These are phyloP conservation scores for Ophiostoma piceae DNA, from an alignment of 2,329 filamentous ascomycete species.

Conservation along the genomic window DNA sequence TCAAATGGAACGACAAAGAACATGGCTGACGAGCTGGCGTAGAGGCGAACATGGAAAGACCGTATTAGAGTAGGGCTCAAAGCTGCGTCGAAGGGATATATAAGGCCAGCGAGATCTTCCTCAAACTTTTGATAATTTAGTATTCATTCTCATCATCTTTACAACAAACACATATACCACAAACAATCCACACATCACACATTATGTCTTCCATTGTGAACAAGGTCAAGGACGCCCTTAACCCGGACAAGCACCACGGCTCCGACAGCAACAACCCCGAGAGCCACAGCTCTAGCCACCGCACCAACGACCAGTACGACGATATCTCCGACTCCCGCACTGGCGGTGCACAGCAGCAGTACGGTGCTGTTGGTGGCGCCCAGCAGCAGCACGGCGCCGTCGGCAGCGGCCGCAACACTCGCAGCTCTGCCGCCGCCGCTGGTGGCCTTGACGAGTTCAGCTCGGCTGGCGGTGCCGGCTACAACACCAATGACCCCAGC, in stretches of 20 bases:
- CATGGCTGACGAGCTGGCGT: not conserved
- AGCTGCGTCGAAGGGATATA: not conserved
- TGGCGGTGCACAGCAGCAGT: constrained; percentile 14
- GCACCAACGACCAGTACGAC: constrained; percentile 26
- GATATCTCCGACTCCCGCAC: constrained; percentile 28
- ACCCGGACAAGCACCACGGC: constrained; percentile 32
- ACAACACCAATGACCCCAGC: constrained; percentile 31
- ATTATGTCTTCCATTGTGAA: constrained; percentile 55
- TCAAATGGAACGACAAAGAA: not conserved
- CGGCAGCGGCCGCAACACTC: constrained; percentile 25
- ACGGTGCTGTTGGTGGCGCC: constrained; percentile 15
- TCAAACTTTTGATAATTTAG: too few relatives aligned
- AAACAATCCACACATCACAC: constrained; percentile 24
- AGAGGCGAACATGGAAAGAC: not conserved
- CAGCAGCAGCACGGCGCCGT: constrained; percentile 12
- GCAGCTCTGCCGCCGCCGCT: constrained; percentile 8
- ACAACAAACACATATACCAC: not conserved
- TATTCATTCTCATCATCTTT: not conserved
- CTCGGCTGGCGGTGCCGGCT: constrained; percentile 38
- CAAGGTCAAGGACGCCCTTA: constrained; percentile 55
- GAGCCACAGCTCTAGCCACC: not conserved
- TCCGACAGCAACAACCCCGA: not conserved
- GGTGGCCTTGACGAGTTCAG: not conserved
- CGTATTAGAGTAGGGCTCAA: not conserved
- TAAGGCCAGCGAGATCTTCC: not conserved